Evolutionary conservation across 208 protist genomes (phyloP).

Genomic region (Trypanosoma lewisi): DNA sequence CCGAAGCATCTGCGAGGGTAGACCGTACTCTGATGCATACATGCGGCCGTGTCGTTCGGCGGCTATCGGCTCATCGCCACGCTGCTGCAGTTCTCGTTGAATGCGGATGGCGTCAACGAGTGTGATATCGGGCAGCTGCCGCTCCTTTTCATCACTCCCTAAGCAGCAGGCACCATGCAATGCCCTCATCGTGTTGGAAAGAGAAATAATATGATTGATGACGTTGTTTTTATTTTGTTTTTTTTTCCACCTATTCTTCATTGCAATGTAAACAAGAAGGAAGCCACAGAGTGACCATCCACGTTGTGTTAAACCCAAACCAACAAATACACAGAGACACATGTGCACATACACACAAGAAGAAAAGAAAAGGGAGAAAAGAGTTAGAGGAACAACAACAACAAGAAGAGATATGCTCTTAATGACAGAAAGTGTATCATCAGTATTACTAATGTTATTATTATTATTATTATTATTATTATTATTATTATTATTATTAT

Average conservation of each 20-base stretch:
- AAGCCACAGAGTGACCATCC: too few relatives aligned
- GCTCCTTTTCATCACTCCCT: not conserved
- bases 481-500: not conserved
- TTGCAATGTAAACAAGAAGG: too few relatives aligned
- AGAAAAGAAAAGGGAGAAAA: not conserved
- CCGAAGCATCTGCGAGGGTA: slow-evolving; percentile 23
- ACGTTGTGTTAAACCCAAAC: too few relatives aligned
- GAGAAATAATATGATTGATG: too few relatives aligned
- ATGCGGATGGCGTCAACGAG: slow-evolving; percentile 16
- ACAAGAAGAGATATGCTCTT: not conserved
- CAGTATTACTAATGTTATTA: not conserved
- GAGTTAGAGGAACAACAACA: not conserved
- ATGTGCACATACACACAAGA: not conserved
- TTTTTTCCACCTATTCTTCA: too few relatives aligned
- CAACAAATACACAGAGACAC: not conserved
- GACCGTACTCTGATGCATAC: slow-evolving; percentile 17
- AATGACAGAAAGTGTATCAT: not conserved
- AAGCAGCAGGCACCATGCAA: not conserved
- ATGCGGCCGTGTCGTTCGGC: slow-evolving; percentile 11
- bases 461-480: not conserved
- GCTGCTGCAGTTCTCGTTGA: slow-evolving; percentile 15
- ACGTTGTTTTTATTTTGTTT: too few relatives aligned
- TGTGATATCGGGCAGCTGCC: not conserved
- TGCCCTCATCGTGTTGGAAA: not conserved
- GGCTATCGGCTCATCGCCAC: slow-evolving; percentile 10